Conservation (phyloP, 2,329 filamentous ascomycete species). For the Colletotrichum lini region DNA sequence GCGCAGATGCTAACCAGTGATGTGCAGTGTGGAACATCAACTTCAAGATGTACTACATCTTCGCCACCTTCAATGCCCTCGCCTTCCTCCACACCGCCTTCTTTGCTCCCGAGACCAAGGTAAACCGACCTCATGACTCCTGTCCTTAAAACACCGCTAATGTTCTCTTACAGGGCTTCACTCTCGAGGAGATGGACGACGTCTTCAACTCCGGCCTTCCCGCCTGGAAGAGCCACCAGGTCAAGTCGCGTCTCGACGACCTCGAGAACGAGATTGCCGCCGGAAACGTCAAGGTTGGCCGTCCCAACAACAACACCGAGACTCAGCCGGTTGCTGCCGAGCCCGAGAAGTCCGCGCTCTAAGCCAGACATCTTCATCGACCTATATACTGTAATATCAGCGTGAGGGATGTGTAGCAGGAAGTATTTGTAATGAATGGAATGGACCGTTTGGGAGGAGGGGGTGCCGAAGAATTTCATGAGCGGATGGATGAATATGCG, state of each 20-base stretch:
- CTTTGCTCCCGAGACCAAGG: conserved; percentile 73
- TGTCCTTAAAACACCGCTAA: background rate
- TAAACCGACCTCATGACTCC: background rate
- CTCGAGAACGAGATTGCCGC: conserved; percentile 64
- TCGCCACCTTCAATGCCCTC: conserved; percentile 78
- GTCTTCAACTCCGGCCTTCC: conserved; percentile 75
- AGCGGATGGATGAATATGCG: no score
- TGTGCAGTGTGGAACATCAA: conserved; percentile 63
- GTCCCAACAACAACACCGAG: background rate
- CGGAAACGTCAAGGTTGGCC: conserved; percentile 57
- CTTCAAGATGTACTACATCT: conserved; percentile 80
- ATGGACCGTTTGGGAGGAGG: background rate
- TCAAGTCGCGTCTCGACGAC: conserved; percentile 61
- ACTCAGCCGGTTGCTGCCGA: background rate
- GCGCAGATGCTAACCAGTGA: background rate
- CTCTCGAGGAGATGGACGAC: conserved; percentile 82
- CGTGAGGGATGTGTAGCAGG: background rate
- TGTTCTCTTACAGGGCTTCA: conserved; percentile 65
- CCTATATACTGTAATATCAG: background rate
- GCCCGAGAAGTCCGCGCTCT: conserved; percentile 30
- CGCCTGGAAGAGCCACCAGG: conserved; percentile 68
- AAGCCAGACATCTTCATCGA: background rate
- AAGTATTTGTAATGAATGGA: background rate
- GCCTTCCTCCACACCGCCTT: conserved; percentile 80
- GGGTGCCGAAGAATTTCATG: background rate